Evolutionary conservation across 495 filamentous ascomycete genomes (phyloP), one percentile per base, ranked within the genome.

Genomic region (Xylaria flabelliformis): DNA sequence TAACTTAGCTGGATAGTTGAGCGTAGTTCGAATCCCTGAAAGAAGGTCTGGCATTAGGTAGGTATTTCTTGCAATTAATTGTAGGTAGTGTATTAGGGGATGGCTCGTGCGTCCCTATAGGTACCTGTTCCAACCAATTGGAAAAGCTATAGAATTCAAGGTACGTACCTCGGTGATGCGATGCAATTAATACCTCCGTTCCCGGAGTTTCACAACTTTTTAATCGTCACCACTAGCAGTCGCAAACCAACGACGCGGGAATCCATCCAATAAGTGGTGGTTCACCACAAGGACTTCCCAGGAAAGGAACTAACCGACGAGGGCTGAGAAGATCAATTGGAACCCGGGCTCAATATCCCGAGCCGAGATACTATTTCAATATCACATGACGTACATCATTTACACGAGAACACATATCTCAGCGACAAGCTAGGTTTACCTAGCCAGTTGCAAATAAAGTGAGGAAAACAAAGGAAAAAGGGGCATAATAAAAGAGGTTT

Each of bases 151-250:
- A n/a, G 13, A 5, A 13, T 34, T 36, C 36, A 4, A 15, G 51
- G 51, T 56, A 56, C 24, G 24, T 56, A 61, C 29, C 29, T 39
- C 36, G 36, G 36, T 39, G 36, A 39, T 39, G 36, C 21, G 32
- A 61, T 61, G 56, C 56, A 39, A 61, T 32, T 39, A 17, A 61
- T 17, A 56, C n/a, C 66, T 69, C 66, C 66, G 66, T 69, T 69
- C 50, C 51, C 66, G 66, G 66, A 69, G 65, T 34, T 24, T 44
- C 51, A 59, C 26, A 51, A 67, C 61, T 64, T 64, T 42, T 44
- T n/a, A 2, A 48, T 24, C 12, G 7, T 19, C 13, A 46, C 46
- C 46, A 67, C 44, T 32, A 51, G 26, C 15, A 21, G n/a, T 61
- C 58, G 42, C 19, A 9, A 65, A 34, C 63, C 39, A 64, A 44